phyloP scores from a whole-genome alignment of 2,329 filamentous ascomycete genomes.

The Colletotrichum tanaceti region DNA sequence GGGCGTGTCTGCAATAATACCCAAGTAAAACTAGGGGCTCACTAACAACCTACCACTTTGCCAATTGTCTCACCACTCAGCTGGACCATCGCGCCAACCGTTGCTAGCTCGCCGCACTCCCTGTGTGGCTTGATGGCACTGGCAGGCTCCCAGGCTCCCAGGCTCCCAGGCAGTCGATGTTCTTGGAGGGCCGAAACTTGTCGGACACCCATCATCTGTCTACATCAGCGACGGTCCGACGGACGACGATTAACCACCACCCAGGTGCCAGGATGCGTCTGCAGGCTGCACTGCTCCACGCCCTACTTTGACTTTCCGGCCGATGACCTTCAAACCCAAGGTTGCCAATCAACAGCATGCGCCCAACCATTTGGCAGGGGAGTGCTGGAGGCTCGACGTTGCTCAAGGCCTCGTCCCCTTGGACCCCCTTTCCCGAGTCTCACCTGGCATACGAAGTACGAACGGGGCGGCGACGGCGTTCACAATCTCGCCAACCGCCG shows the following conservation, averaged over 20 bases:
- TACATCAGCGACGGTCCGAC: background rate
- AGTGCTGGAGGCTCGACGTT: background rate
- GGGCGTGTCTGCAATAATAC: slow-evolving; percentile 16
- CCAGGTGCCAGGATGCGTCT: too few species aligned
- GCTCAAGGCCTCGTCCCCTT: background rate
- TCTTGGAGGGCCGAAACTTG: background rate
- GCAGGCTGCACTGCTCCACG: background rate
- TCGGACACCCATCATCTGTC: background rate
- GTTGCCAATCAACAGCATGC: background rate
- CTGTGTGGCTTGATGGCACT: background rate
- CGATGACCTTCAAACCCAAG: background rate
- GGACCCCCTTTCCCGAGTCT: slow-evolving; percentile 21
- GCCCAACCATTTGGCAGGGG: background rate
- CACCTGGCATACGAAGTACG: slow-evolving; percentile 5
- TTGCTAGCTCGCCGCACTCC: slow-evolving; percentile 19
- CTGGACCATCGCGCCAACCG: slow-evolving; percentile 26
- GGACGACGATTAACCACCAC: too few species aligned
- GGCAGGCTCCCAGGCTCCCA: background rate
- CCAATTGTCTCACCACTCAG: slow-evolving; percentile 24
- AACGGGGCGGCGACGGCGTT: slow-evolving; percentile 7
- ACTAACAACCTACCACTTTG: slow-evolving; percentile 11
- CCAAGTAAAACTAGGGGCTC: slow-evolving; percentile 26
- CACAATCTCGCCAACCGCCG: slow-evolving; percentile 10
- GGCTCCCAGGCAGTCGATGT: slow-evolving; percentile 9
- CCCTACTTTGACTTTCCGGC: background rate